Base-by-base conservation (phyloP, 495 filamentous ascomycete species). In the Annulohypoxylon moriforme region DNA sequence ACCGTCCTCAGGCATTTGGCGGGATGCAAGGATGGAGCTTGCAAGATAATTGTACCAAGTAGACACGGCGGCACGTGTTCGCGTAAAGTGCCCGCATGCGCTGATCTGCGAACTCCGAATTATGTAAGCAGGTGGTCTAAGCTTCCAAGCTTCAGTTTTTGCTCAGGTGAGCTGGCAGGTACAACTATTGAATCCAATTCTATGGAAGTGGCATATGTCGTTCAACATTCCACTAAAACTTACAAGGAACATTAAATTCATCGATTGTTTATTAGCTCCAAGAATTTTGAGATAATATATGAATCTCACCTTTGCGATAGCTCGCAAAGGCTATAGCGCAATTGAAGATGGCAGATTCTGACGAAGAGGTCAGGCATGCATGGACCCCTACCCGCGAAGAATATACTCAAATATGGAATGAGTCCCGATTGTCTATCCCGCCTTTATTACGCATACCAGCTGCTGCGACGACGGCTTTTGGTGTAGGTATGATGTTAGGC, bases 401-500 rank as follows among this genome's bases (percentile, higher is more conserved):
- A 68, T 76, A 74, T 22, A 7, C 34, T 31, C 76, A 73, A 42
- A 55, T 74, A 44, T 77, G 72, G 74, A 69, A 82, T 78, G 77
- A 84, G 33, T 80, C 85, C 1, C 90, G 94, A 31, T 85, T 97
- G 53, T 77, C 89, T 86, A 68, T 89, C 85, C 80, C 81, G 27
- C 64, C 78, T 3, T 69, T 83, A 24, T 63, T 87, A 46, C 92
- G 94, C 33, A 82, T 97, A 24, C 87, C 89, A 22, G 80, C 90
- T 53, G 87, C 88, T 16, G 81, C 86, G 2, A 42, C 83, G 8
- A 77, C 88, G 3, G 88, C 89, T 13, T 90, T 92, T 75, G 42
- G 87, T 16, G 81, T 89, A 29, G 95, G 94, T 16, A 77, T 90
- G 64, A 77, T 77, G 16, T 82, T 98, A 34, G 96, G 96, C 38